Evolutionary conservation across 768 basidiomycete genomes (phyloP).

Genomic region (Kwoniella dendrophila): DNA sequence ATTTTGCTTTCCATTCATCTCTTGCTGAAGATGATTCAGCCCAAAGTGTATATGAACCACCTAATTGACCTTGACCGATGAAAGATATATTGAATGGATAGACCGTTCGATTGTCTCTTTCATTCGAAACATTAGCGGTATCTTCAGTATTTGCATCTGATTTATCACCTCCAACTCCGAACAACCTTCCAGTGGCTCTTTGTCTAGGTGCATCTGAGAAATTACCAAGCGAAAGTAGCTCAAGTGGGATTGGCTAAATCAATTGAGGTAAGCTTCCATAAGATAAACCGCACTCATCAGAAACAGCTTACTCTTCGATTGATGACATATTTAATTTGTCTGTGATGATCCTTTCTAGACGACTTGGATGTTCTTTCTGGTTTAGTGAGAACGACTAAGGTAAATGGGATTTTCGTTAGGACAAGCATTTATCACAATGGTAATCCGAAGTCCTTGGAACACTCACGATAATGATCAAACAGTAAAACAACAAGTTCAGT

Average conservation of each 20-base stretch:
- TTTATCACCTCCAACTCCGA: conserved; percentile 58
- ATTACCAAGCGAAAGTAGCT: conserved; percentile 79
- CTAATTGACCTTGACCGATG: conserved; percentile 70
- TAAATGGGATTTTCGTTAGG: background rate
- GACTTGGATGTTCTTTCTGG: conserved; percentile 29
- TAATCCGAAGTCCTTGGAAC: background rate
- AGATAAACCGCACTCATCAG: conserved; percentile 2
- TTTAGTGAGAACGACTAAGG: conserved; percentile 40
- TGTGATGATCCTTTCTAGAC: conserved; percentile 24
- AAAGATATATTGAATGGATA: conserved; percentile 88
- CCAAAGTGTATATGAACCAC: conserved; percentile 83
- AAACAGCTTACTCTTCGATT: conserved; percentile 43
- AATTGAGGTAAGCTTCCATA: background rate
- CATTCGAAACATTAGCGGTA: conserved; percentile 12
- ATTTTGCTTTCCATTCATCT: conserved; percentile 82
- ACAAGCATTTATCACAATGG: background rate
- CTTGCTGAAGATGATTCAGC: conserved; percentile 77
- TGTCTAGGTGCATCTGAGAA: conserved; percentile 79
- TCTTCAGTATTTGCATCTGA: conserved; percentile 52
- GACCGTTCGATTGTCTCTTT: conserved; percentile 69
- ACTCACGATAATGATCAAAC: conserved; percentile 91
- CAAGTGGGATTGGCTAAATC: conserved; percentile 85
- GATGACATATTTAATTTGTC: conserved; percentile 33
- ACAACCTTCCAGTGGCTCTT: conserved; percentile 63
- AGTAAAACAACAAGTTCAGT: conserved; percentile 84